Evolutionary conservation across 139 green algal species (phyloP), one percentile per base, ranked within the genome.

Genomic region (Chara braunii): DNA sequence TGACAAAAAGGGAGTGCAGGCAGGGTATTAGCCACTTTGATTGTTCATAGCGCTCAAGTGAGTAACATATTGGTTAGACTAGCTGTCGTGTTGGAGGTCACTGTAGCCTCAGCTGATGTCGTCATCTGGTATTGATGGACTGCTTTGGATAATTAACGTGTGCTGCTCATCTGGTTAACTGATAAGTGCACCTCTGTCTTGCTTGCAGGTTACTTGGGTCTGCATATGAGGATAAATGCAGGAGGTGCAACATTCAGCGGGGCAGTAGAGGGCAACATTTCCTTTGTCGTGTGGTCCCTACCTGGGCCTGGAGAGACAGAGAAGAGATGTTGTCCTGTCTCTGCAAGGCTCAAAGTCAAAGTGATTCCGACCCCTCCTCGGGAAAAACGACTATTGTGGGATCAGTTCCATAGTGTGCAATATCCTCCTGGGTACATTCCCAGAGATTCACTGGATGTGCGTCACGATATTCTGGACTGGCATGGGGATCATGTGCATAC

Each of bases 401-500:
- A 96, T 61, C 85, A 95, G 75, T 94, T 93, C 75, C 89, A 96
- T 70, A 88, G 63, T 64, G 78, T 99, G 67, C 84, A 87, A 61
- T 99, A 98, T 79, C 93, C 93, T 24, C 90, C 92, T 3, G 89
- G 81, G 33, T 97, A 97, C 78, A 83, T 97, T 22, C 91, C 91
- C 34, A 69, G 91, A 0, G 92, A 98, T 77, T 88, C 90, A n/a
- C 66, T 94, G 22, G 77, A 86, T 31, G 75, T 80, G 30, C 58
- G 68, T 3, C 51, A 51, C 57, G 93, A 99, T 78, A 90, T 98
- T 44, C 77, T 99, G 76, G 93, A 99, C 80, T 99, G 93, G 93
- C 90, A 99, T 68, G 93, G 93, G 12, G 93, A 99, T 81, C 91
- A 97, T 76, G 88, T 85, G 0, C 86, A 91, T 81, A 97, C 92